phyloP scores from a whole-genome alignment of 2,329 filamentous ascomycete species.

The Stagonosporopsis cucurbitacearum region DNA sequence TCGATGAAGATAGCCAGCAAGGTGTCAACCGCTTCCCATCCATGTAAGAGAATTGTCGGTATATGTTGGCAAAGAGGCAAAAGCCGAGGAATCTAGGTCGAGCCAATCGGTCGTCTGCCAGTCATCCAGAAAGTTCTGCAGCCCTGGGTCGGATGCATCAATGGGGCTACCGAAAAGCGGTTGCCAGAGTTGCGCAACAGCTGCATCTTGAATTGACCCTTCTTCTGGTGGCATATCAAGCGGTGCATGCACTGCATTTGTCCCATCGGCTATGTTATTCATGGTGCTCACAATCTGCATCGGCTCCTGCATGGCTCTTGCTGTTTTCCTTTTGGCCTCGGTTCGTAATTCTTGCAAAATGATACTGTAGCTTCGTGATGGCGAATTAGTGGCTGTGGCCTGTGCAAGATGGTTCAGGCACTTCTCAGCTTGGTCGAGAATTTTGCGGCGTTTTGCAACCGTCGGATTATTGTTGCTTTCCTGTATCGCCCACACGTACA shows the following conservation, averaged over 20 bases:
- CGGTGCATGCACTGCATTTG: neutral
- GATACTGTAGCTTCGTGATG: slow-evolving; percentile 56
- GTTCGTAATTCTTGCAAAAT: slow-evolving; percentile 55
- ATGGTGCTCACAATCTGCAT: neutral
- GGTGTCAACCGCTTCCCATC: slow-evolving; percentile 1
- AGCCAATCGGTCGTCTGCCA: slow-evolving; percentile 48
- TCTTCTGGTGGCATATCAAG: neutral
- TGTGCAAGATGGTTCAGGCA: slow-evolving; percentile 55
- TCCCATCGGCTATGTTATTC: neutral
- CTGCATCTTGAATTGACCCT: neutral
- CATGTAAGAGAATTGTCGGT: slow-evolving; percentile 16
- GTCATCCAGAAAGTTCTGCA: slow-evolving; percentile 34
- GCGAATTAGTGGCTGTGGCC: slow-evolving; percentile 56
- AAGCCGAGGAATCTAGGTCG: slow-evolving; percentile 44
- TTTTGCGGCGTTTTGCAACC: slow-evolving; percentile 22
- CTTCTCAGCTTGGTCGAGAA: slow-evolving; percentile 54
- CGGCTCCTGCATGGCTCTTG: slow-evolving; percentile 18
- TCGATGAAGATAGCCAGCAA: too few species aligned
- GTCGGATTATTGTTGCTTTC: slow-evolving; percentile 24
- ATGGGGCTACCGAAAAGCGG: slow-evolving; percentile 32
- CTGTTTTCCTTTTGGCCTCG: slow-evolving; percentile 44
- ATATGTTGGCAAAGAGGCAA: slow-evolving; percentile 21
- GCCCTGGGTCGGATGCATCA: slow-evolving; percentile 19
- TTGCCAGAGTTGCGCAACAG: slow-evolving; percentile 21
- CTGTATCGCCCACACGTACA: slow-evolving; percentile 59